Conservation (phyloP, 768 basidiomycete species). For the Trametes elegans region DNA sequence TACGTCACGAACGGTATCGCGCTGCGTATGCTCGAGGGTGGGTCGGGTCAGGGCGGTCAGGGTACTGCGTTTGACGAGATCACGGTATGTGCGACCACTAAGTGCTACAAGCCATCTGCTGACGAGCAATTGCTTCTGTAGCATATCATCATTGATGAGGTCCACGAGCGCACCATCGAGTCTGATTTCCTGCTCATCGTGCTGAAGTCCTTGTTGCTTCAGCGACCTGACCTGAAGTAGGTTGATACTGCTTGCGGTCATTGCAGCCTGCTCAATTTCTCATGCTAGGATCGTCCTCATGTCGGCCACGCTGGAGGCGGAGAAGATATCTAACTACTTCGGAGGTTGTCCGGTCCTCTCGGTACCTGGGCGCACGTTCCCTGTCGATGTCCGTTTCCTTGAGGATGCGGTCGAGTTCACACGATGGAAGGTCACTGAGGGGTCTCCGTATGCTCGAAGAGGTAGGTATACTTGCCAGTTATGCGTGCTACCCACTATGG, state of each 20-base stretch:
- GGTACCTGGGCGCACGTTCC: slow-evolving; percentile 94
- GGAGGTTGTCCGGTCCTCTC: slow-evolving; percentile 81
- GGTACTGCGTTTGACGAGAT: slow-evolving; percentile 91
- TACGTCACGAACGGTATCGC: slow-evolving; percentile 96
- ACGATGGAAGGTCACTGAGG: slow-evolving; percentile 74
- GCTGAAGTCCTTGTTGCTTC: slow-evolving; percentile 74
- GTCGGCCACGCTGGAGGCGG: slow-evolving; percentile 94
- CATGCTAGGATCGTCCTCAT: slow-evolving; percentile 81
- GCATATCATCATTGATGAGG: slow-evolving; percentile 97
- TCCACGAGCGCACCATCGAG: slow-evolving; percentile 95
- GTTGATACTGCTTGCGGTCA: slow-evolving; percentile 16
- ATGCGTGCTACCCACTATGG: not conserved
- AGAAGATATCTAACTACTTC: slow-evolving; percentile 87
- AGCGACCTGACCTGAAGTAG: slow-evolving; percentile 83
- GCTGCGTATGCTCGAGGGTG: slow-evolving; percentile 92
- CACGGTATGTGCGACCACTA: slow-evolving; percentile 54
- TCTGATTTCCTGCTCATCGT: slow-evolving; percentile 96
- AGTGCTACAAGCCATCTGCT: not conserved
- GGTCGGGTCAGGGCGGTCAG: slow-evolving; percentile 63
- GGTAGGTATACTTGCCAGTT: slow-evolving; percentile 40
- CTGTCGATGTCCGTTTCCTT: slow-evolving; percentile 80
- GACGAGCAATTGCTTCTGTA: too few relatives aligned
- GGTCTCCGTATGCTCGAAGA: slow-evolving; percentile 76
- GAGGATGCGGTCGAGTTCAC: slow-evolving; percentile 90
- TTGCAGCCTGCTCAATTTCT: not conserved